A percentile compares a stretch with the other conserved stretches of the same genome.
Evolutionary conservation across 164 flowering plant genomes (phyloP).

Genomic region (Stephania yunnanensis): DNA sequence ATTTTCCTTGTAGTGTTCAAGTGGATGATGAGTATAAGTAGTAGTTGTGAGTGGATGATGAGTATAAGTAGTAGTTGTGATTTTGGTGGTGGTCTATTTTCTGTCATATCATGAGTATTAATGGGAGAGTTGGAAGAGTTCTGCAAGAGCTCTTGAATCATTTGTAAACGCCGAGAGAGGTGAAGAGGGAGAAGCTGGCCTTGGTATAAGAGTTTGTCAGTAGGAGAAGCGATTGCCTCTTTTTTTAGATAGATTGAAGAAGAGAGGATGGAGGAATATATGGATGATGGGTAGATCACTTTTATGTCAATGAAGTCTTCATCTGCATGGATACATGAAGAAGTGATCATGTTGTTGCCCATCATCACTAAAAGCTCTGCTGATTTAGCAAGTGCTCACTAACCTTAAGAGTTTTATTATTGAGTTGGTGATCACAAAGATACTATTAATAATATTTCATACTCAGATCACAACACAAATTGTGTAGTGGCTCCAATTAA

Average conservation of each 20-base stretch:
- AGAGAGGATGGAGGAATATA: conserved; percentile 18
- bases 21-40: too few relatives aligned
- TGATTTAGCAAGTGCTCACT: too few relatives aligned
- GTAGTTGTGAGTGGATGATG: too few relatives aligned
- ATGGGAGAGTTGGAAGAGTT: conserved; percentile 19
- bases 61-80: neutral
- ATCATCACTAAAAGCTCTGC: conserved; percentile 13
- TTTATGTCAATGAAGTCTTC: conserved; percentile 89
- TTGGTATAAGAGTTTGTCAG: conserved; percentile 89
- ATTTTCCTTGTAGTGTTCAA: too few relatives aligned
- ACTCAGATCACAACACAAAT: too few relatives aligned
- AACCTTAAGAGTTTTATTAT: too few relatives aligned
- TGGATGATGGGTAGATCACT: conserved; percentile 25
- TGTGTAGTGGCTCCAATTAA: too few relatives aligned
- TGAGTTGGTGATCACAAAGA: too few relatives aligned
- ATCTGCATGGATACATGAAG: conserved; percentile 37
- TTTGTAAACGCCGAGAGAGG: conserved; percentile 71
- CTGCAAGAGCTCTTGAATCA: conserved; percentile 62
- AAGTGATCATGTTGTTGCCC: conserved; percentile 19
- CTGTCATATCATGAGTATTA: too few relatives aligned
- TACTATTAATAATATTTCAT: too few relatives aligned
- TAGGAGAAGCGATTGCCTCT: conserved; percentile 50
- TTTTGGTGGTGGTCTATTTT: too few relatives aligned
- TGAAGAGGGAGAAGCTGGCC: conserved; percentile 91
- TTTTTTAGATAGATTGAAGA: conserved; percentile 28